phyloP scores from a whole-genome alignment of 345 rosid genomes.

The Corchorus olitorius region DNA sequence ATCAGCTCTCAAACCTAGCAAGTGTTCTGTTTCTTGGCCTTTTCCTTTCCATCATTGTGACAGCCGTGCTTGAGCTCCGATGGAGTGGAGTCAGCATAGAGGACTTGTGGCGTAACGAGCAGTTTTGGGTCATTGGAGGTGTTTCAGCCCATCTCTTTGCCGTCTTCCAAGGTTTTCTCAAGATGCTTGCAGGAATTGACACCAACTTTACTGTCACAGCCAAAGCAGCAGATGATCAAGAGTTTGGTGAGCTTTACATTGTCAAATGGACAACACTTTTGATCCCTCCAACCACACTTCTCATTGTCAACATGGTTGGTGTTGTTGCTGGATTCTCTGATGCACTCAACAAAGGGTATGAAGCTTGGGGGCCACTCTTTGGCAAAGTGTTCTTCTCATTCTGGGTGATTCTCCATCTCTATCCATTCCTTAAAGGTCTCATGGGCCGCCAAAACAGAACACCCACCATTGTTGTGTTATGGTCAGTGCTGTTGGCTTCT shows the following conservation, averaged over 20 bases:
- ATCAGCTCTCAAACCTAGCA: slow-evolving; percentile 89
- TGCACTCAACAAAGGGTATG: slow-evolving; percentile 94
- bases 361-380: slow-evolving; percentile 97
- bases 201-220: slow-evolving; percentile 97
- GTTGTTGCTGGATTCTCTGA: slow-evolving; percentile 99
- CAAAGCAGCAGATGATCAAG: slow-evolving; percentile 84
- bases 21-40: slow-evolving; percentile 89
- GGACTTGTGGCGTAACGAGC: slow-evolving; percentile 95
- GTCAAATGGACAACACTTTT: slow-evolving; percentile 93
- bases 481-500: slow-evolving; percentile 95
- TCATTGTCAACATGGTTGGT: slow-evolving; percentile 84
- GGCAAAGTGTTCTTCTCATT: slow-evolving; percentile 94
- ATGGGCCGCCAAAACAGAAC: slow-evolving; percentile 98
- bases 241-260: slow-evolving; percentile 92
- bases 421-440: slow-evolving; percentile 99
- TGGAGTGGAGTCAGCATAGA: slow-evolving; percentile 99
- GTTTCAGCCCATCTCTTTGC: slow-evolving; percentile 98
- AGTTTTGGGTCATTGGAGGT: slow-evolving; percentile 98
- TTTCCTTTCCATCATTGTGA: slow-evolving; percentile 79
- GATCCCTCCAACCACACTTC: slow-evolving; percentile 89
- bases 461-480: slow-evolving; percentile 88
- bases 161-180: slow-evolving; percentile 91
- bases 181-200: slow-evolving; percentile 90
- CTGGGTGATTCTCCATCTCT: slow-evolving; percentile 96
- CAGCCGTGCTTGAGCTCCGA: slow-evolving; percentile 85